These are phyloP conservation scores for Trichocladium antarcticum DNA, from an alignment of 495 filamentous ascomycete genomes.

Conservation along the genomic window DNA sequence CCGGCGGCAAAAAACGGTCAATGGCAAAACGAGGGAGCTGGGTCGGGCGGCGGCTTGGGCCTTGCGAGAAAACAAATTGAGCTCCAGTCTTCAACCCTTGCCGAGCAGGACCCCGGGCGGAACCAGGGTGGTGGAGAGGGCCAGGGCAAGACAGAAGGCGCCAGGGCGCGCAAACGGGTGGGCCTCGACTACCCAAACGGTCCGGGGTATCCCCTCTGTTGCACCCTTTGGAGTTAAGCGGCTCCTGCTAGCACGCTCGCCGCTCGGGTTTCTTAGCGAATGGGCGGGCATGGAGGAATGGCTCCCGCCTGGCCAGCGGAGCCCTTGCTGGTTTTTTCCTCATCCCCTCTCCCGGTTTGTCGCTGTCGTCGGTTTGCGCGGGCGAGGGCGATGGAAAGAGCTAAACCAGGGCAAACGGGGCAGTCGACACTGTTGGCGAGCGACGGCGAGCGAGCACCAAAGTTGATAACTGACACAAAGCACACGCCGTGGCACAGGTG, in stretches of 20 bases:
- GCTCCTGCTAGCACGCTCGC: background rate
- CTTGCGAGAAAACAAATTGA: conserved; percentile 18
- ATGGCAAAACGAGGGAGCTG: conserved; percentile 8
- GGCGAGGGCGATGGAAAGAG: background rate
- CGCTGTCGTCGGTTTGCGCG: background rate
- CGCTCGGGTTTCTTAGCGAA: conserved; percentile 7
- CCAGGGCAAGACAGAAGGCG: too few species aligned
- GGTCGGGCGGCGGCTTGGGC: conserved; percentile 14
- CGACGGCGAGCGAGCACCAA: too few species aligned
- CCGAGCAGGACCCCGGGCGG: conserved; percentile 14
- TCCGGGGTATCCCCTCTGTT: conserved; percentile 10
- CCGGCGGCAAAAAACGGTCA: conserved; percentile 16
- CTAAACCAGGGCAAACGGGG: background rate
- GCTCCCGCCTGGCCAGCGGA: background rate
- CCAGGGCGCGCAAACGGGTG: conserved; percentile 17
- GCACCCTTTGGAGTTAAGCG: conserved; percentile 3
- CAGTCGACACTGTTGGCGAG: too few species aligned
- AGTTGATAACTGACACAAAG: background rate
- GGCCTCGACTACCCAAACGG: conserved; percentile 12
- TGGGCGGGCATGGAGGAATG: conserved; percentile 1
- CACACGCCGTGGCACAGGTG: background rate
- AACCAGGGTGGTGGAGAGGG: conserved; percentile 20
- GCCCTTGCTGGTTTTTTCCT: background rate
- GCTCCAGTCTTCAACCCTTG: conserved; percentile 14
- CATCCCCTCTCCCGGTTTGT: background rate